These are phyloP conservation scores for Flammula alnicola DNA, from an alignment of 1,284 basidiomycete genomes.

Conservation along the genomic window DNA sequence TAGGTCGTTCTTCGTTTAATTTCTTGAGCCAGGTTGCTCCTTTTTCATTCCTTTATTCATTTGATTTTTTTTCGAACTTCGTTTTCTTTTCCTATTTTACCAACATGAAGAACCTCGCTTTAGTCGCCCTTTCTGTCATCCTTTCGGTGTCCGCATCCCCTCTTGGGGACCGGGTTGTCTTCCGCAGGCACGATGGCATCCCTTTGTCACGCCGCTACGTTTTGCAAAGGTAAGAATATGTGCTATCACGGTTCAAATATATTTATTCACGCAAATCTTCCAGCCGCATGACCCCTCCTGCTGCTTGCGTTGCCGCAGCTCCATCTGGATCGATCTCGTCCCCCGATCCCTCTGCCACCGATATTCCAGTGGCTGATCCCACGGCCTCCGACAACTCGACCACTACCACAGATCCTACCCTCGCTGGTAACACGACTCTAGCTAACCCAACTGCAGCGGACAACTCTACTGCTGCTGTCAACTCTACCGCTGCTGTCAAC, in stretches of 20 bases:
- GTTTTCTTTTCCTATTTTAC: constrained; percentile 15
- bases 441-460: constrained; percentile 12
- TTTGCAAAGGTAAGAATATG: constrained; percentile 34
- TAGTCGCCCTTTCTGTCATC: constrained; percentile 31
- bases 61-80: constrained; percentile 18
- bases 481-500: constrained; percentile 14
- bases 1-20: constrained; percentile 29
- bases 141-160: constrained; percentile 34
- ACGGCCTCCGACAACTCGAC: constrained; percentile 20
- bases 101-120: constrained; percentile 33
- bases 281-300: constrained; percentile 36
- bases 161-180: constrained; percentile 36
- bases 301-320: constrained; percentile 32
- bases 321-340: constrained; percentile 20
- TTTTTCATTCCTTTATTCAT: constrained; percentile 28
- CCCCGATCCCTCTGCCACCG: constrained; percentile 24
- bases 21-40: constrained; percentile 38
- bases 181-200: constrained; percentile 32
- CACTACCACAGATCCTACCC: constrained; percentile 3
- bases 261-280: background rate
- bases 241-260: background rate
- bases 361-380: constrained; percentile 16
- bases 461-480: constrained; percentile 15
- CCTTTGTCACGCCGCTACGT: constrained; percentile 34
- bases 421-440: constrained; percentile 15